Evolutionary conservation across 306 rosid species (phyloP).

Genomic region (Boehmeria nivea): DNA sequence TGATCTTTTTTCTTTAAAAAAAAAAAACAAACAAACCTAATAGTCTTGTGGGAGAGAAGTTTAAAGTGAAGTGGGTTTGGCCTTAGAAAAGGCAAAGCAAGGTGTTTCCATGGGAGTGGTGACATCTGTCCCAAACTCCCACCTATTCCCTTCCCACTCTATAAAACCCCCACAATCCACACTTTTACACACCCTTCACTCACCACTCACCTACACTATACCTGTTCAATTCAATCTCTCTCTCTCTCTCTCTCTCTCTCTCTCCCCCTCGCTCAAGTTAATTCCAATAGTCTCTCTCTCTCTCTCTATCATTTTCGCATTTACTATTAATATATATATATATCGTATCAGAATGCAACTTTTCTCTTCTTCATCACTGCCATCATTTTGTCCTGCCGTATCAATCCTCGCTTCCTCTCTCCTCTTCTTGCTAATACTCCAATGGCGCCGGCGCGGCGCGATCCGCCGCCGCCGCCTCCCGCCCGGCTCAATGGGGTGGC

Average conservation of each 20-base stretch:
- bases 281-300: constrained; percentile 14
- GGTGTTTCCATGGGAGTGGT: constrained; percentile 27
- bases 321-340: not conserved
- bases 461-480: constrained; percentile 46
- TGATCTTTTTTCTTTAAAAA: too few species aligned
- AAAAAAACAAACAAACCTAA: too few species aligned
- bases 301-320: not conserved
- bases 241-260: not conserved
- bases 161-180: constrained; percentile 13
- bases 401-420: constrained; percentile 14
- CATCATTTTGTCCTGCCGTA: not conserved
- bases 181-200: constrained; percentile 1
- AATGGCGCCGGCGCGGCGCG: constrained; percentile 33
- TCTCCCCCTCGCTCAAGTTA: too few species aligned
- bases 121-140: constrained; percentile 41
- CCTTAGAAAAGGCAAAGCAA: not conserved
- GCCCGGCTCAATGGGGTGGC: constrained; percentile 96
- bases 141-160: constrained; percentile 11
- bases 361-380: not conserved
- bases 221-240: constrained; percentile 8
- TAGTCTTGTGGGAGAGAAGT: constrained; percentile 1
- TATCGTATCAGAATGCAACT: constrained; percentile 35
- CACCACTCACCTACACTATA: not conserved
- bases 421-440: constrained; percentile 30
- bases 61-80: constrained; percentile 13